Evolutionary conservation across 148 eudicot species (phyloP).

Genomic region (Selenicereus undatus): DNA sequence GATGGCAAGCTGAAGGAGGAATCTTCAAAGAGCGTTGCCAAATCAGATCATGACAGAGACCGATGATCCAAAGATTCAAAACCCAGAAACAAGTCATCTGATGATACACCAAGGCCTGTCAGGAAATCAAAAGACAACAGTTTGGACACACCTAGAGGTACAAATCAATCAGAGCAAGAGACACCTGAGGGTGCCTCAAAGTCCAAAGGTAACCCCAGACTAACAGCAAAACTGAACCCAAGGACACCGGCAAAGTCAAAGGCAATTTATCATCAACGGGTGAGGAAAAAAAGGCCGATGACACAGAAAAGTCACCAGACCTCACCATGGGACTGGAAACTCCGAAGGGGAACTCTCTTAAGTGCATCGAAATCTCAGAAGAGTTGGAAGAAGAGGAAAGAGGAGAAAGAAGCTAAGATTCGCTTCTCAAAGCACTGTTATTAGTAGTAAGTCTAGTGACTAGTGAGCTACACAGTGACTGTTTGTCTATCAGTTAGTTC

Average conservation of each 20-base stretch:
- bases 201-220: slow-evolving; percentile 46
- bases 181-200: slow-evolving; percentile 26
- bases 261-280: slow-evolving; percentile 28
- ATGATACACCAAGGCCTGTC: not conserved
- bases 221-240: slow-evolving; percentile 33
- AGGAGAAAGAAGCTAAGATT: slow-evolving; percentile 9
- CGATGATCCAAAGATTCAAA: not conserved
- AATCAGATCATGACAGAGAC: not conserved
- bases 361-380: slow-evolving; percentile 21
- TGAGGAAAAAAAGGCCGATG: slow-evolving; percentile 28
- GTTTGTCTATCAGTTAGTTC: not conserved
- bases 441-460: not conserved
- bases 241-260: slow-evolving; percentile 36
- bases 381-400: slow-evolving; percentile 32
- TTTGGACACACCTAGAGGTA: slow-evolving; percentile 18
- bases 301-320: slow-evolving; percentile 22
- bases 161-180: slow-evolving; percentile 31
- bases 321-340: slow-evolving; percentile 30
- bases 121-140: slow-evolving; percentile 38
- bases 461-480: not conserved
- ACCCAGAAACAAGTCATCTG: too few species aligned
- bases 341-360: slow-evolving; percentile 17
- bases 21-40: not conserved
- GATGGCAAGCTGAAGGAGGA: not conserved
- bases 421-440: too few species aligned